phyloP scores from a whole-genome alignment of 805 yeast genomes.

The Ogataea pini region DNA sequence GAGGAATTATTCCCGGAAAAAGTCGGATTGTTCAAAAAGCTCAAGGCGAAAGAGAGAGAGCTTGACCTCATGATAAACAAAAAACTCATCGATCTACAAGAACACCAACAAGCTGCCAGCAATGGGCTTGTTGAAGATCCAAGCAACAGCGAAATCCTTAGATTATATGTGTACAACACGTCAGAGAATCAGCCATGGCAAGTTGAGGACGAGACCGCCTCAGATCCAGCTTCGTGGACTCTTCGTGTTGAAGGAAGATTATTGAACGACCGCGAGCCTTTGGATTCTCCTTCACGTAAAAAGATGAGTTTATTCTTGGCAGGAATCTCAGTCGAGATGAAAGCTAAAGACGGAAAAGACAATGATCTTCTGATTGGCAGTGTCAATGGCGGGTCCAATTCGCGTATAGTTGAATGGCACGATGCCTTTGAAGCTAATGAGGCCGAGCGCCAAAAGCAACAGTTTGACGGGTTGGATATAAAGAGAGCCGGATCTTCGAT shows the following conservation, averaged over 20 bases:
- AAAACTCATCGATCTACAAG: slow-evolving; percentile 84
- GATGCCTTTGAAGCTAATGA: slow-evolving; percentile 48
- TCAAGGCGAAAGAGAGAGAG: slow-evolving; percentile 78
- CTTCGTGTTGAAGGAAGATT: slow-evolving; percentile 85
- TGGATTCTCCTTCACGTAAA: slow-evolving; percentile 49
- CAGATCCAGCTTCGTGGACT: slow-evolving; percentile 64
- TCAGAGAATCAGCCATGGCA: slow-evolving; percentile 92
- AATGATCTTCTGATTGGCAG: slow-evolving; percentile 25
- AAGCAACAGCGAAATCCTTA: slow-evolving; percentile 58
- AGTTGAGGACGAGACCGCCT: slow-evolving; percentile 23
- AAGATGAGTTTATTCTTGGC: slow-evolving; percentile 80
- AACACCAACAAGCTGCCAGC: slow-evolving; percentile 51
- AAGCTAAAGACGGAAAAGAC: slow-evolving; percentile 30
- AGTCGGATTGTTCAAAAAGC: slow-evolving; percentile 66
- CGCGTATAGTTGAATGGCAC: slow-evolving; percentile 83
- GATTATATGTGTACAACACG: slow-evolving; percentile 81
- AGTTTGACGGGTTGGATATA: slow-evolving; percentile 88
- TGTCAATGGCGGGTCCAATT: slow-evolving; percentile 34
- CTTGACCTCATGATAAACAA: slow-evolving; percentile 81
- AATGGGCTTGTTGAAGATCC: slow-evolving; percentile 41
- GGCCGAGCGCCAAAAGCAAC: slow-evolving; percentile 35
- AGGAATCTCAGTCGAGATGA: slow-evolving; percentile 79
- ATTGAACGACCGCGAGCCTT: slow-evolving; percentile 47
- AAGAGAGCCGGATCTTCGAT: slow-evolving; percentile 66
- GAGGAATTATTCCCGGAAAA: slow-evolving; percentile 41